Base-by-base conservation (phyloP, 2,329 filamentous ascomycete species). In the Botrytis pseudocinerea region DNA sequence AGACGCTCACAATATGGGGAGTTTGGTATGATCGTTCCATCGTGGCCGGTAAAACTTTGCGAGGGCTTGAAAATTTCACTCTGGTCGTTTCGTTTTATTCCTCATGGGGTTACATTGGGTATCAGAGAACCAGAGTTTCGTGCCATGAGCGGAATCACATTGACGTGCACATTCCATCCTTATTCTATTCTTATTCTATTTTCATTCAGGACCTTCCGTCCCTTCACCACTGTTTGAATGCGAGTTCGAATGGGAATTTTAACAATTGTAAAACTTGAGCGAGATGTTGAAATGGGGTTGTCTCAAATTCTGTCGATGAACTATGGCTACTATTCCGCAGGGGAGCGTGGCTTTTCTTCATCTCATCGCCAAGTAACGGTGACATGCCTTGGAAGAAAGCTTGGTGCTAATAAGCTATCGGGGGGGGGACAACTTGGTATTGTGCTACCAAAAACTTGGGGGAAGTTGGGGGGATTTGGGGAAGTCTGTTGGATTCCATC, bases 281-380 rank as follows among this genome's bases (percentile, higher is more conserved):
- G 51, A 57, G 32, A n/a, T 25, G 18, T 12, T 18, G 14, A 42
- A 38, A 42, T 42, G 64, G 32, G 28, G 6, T 16, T 28, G 25
- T 57, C 48, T 32, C 12, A 16, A 42, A 40, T 20, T 16, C 8
- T 4, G 22, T 28, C 38, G 61, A 63, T 18, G 25, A 63, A 22
- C 9, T 8, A 28, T 46, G 32, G 38, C 38, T 38, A 38, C 38
- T 1, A 38, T 38, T 38, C 38, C 38, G 38, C 38, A 38, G 7
- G 8, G 38, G 9, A 38, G 38, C 22, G 59, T 71, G 69, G 69
- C 69, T 46, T 40, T 40, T 32, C 44, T 57, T 65, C 46, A 65
- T 65, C 69, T 54, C 60, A 71, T 71, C 69, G 69, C 69, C 69
- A 71, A 71, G 69, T 57, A 71, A 51, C 38, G 42, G 35, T 44